Evolutionary conservation across 768 basidiomycete genomes (phyloP), one percentile per base, ranked within the genome.

Genomic region (Agrocybe pediades): DNA sequence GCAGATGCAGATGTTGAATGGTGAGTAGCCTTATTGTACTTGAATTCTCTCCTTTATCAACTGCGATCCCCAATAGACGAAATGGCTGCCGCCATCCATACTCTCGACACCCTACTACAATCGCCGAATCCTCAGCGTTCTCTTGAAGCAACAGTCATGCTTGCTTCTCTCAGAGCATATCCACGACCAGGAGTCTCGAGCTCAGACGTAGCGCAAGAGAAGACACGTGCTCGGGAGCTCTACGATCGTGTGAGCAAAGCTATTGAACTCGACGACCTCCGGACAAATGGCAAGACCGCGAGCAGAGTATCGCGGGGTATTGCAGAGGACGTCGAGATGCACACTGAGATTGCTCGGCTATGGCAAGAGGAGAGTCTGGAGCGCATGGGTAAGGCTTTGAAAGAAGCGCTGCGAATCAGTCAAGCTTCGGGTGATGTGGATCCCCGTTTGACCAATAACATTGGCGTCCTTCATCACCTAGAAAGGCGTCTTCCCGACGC

Each of bases 291-390:
- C 0, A 66, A 76, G 41, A 62, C 61, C 9, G 59, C 64, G 6
- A 73, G 62, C 50, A 74, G 74, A 56, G 56, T 74, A 2, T 74
- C 85, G 5, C 78, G 82, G 19, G 80, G 74, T 19, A 79, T 94
- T 45, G 76, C 76, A 0, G 84, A 90, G 13, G 96, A 99, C 62
- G 74, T 89, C 47, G 90, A 96, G 55, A 84, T 98, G 81, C 88
- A 92, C 59, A 73, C 87, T n/a, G 95, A 98, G 67, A 86, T 98
- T 55, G 93, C 93, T 9, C 83, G 86, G 42, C 68, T 97, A 50
- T 98, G 94, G 90, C 89, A 91, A 62, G 86, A 81, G 2, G 91
- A 95, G 54, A 86, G 79, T 63, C 58, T 87, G 13, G 91, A 91
- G 23, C 84, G 87, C 46, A 86, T 89, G 50, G 74, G 82, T 3